phyloP scores from a whole-genome alignment of 768 basidiomycete species.

The Candolleomyces eurysporus region DNA sequence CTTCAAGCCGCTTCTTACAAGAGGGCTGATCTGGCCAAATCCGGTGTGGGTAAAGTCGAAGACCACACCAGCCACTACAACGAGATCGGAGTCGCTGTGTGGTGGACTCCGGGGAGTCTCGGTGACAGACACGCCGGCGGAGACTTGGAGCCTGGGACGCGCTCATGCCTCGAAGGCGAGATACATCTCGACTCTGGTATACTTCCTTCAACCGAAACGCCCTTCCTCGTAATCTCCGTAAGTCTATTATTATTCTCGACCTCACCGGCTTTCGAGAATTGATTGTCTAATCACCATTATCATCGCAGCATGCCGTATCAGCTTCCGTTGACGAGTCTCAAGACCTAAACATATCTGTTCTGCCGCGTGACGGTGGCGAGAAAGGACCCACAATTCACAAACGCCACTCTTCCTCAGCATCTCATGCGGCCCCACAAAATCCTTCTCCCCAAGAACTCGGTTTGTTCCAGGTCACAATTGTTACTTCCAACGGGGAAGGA shows the following conservation, averaged over 20 bases:
- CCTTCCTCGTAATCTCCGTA: conserved; percentile 1
- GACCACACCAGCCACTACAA: neutral
- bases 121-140: neutral
- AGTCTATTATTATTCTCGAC: neutral
- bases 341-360: neutral
- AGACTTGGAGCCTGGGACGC: neutral
- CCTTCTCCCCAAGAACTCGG: neutral
- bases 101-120: conserved; percentile 1
- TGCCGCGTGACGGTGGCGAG: neutral
- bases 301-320: neutral
- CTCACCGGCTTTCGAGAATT: neutral
- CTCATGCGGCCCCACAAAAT: neutral
- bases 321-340: neutral
- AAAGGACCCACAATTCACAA: neutral
- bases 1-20: neutral
- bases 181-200: conserved; percentile 4
- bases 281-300: neutral
- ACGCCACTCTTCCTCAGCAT: neutral
- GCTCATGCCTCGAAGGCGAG: conserved; percentile 4
- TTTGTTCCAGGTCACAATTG: neutral
- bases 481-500: neutral
- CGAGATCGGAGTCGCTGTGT: neutral
- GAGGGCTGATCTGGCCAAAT: neutral
- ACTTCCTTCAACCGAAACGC: neutral
- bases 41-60: neutral